Evolutionary conservation across 176 grass and related monocot species (phyloP).

Genomic region (Sorghum bicolor): DNA sequence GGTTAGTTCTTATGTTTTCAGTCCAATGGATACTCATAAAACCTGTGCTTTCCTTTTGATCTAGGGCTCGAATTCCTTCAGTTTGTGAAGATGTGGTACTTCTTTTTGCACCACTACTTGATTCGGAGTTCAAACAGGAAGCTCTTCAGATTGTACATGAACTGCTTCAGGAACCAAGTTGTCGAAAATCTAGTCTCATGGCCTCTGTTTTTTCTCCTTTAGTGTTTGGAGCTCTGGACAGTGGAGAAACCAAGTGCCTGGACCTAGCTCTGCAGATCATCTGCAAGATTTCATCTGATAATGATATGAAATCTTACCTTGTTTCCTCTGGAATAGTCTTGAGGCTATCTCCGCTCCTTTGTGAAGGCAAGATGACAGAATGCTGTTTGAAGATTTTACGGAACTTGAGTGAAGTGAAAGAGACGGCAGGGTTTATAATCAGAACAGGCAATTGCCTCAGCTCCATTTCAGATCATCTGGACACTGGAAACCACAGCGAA

Average conservation of each 20-base stretch:
- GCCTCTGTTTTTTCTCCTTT: background rate
- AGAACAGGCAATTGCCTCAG: background rate
- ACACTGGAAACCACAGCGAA: background rate
- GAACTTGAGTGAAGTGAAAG: conserved; percentile 2
- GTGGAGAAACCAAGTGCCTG: background rate
- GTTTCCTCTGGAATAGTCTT: conserved; percentile 2
- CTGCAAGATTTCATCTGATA: background rate
- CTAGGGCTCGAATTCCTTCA: background rate
- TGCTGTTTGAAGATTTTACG: background rate
- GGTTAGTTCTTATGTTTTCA: background rate
- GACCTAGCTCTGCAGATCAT: background rate
- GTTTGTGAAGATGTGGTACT: background rate
- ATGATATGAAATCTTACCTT: background rate
- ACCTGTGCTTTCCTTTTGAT: background rate
- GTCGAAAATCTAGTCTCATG: background rate
- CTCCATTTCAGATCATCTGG: background rate
- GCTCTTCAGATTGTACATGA: background rate
- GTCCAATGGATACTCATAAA: background rate
- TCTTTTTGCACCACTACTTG: background rate
- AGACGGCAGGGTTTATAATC: background rate
- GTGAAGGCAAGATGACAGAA: background rate
- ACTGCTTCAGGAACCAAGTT: background rate
- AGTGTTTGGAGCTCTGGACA: background rate
- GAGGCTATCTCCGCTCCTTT: background rate
- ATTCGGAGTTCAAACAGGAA: background rate